Evolutionary conservation across 176 grass and related monocot species (phyloP).

Genomic region (Carex littledalei): DNA sequence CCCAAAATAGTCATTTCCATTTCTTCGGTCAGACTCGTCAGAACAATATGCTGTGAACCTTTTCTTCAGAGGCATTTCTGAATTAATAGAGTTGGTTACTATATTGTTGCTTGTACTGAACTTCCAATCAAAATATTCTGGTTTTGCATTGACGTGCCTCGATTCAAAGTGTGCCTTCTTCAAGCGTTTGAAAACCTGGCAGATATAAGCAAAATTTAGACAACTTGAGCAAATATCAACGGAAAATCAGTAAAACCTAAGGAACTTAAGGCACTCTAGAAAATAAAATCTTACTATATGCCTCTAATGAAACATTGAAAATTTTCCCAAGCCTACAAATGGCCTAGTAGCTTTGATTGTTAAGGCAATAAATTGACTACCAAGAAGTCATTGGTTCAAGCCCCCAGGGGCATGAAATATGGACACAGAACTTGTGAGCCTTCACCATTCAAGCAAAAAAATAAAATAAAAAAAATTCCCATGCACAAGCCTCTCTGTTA

Average conservation of each 20-base stretch:
- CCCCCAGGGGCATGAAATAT: background rate
- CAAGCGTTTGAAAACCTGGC: conserved; percentile 75
- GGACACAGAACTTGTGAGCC: background rate
- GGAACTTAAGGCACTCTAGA: background rate
- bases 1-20: conserved; percentile 10
- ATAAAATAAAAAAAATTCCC: background rate
- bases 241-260: no score
- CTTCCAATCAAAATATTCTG: conserved; percentile 20
- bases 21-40: conserved; percentile 35
- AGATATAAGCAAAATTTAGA: conserved; percentile 4
- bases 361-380: background rate
- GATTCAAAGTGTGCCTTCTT: conserved; percentile 58
- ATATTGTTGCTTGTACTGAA: background rate
- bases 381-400: background rate
- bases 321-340: background rate
- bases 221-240: conserved; percentile 12
- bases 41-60: conserved; percentile 30
- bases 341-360: background rate
- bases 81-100: conserved; percentile 18
- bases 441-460: background rate
- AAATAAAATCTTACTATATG: conserved; percentile 2
- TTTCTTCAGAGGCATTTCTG: conserved; percentile 47
- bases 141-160: conserved; percentile 3
- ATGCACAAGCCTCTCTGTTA: background rate
- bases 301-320: background rate